Conservation (phyloP, 805 yeast species). For the Lachancea sp. region DNA sequence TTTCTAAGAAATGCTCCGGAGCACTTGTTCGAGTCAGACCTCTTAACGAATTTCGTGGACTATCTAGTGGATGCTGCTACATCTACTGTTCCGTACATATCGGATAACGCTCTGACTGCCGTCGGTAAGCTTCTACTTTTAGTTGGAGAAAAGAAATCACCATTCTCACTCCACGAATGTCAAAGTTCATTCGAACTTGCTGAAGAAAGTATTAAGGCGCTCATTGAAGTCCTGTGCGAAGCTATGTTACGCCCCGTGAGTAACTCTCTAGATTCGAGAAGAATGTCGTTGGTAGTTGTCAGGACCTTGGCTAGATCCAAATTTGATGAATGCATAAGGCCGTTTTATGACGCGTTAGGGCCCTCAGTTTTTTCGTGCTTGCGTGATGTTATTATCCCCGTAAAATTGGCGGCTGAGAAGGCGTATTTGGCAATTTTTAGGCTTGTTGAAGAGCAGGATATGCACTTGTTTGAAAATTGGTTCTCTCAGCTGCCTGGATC, state of each 20-base stretch:
- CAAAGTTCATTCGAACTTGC: slow-evolving; percentile 36
- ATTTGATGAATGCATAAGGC: slow-evolving; percentile 43
- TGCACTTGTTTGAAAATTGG: slow-evolving; percentile 59
- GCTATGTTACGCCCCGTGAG: slow-evolving; percentile 48
- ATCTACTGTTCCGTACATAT: slow-evolving; percentile 41
- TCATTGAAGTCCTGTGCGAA: slow-evolving; percentile 48
- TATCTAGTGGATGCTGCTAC: slow-evolving; percentile 44
- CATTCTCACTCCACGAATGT: slow-evolving; percentile 27
- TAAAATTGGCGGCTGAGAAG: slow-evolving; percentile 90
- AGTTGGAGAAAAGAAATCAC: slow-evolving; percentile 37
- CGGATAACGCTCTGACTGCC: slow-evolving; percentile 74
- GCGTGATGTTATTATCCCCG: slow-evolving; percentile 83
- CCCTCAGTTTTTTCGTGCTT: slow-evolving; percentile 77
- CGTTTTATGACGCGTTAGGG: slow-evolving; percentile 50
- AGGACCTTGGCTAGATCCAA: slow-evolving; percentile 69
- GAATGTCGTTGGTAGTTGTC: slow-evolving; percentile 67
- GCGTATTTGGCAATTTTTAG: slow-evolving; percentile 69
- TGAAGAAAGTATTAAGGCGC: slow-evolving; percentile 35
- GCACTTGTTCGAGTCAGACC: slow-evolving; percentile 49
- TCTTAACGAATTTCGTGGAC: slow-evolving; percentile 43
- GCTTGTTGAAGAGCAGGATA: slow-evolving; percentile 59
- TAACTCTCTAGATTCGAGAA: slow-evolving; percentile 66
- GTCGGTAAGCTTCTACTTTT: slow-evolving; percentile 71
- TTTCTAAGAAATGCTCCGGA: slow-evolving; percentile 72
- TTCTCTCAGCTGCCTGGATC: slow-evolving; percentile 38